Conservation (phyloP, 176 grass and related monocot species). For the Phoenix dactylifera region DNA sequence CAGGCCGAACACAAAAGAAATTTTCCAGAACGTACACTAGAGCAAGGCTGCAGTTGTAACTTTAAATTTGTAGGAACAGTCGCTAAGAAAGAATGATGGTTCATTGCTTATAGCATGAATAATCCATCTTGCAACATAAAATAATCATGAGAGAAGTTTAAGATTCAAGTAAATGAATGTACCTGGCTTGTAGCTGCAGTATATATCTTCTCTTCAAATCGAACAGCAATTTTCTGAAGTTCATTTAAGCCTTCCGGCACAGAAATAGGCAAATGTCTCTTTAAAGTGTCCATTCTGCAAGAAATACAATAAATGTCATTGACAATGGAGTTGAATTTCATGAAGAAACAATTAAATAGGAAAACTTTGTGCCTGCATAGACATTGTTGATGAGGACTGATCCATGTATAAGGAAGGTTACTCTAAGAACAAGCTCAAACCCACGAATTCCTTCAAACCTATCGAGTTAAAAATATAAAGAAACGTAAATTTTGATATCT, state of each 20-base stretch:
- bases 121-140: neutral
- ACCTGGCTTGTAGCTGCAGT: constrained; percentile 51
- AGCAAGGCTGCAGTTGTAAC: too few species aligned
- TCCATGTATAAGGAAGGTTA: too few species aligned
- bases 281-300: constrained; percentile 71
- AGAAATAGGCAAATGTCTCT: constrained; percentile 57
- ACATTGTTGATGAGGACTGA: too few species aligned
- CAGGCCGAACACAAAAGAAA: too few species aligned
- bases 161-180: neutral
- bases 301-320: neutral
- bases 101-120: neutral
- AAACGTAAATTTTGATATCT: too few species aligned
- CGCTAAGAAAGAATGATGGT: too few species aligned
- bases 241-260: constrained; percentile 56
- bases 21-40: too few species aligned
- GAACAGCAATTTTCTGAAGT: constrained; percentile 57
- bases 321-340: neutral
- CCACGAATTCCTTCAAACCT: too few species aligned
- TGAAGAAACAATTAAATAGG: neutral
- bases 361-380: too few species aligned
- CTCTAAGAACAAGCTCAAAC: too few species aligned
- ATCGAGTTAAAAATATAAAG: too few species aligned
- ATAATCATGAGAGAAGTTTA: neutral
- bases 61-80: too few species aligned
- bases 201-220: constrained; percentile 77